Evolutionary conservation across 176 grass and related monocot genomes (phyloP).

Genomic region (Carex parvula): DNA sequence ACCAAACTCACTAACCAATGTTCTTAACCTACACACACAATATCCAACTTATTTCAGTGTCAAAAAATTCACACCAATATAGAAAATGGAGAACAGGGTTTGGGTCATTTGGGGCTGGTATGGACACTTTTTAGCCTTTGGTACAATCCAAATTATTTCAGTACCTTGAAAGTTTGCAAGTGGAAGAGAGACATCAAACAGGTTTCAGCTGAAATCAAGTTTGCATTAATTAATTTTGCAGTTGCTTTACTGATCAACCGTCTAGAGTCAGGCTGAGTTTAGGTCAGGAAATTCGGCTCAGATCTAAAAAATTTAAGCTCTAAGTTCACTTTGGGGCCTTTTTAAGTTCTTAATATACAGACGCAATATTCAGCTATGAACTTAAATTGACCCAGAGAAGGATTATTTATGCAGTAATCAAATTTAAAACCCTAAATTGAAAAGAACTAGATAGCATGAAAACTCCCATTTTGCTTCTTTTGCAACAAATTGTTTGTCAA

Average conservation of each 20-base stretch:
- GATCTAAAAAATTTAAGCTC: not conserved
- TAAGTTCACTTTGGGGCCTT: not conserved
- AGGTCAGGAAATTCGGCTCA: not conserved
- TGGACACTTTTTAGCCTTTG: too few relatives aligned
- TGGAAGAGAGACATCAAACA: not conserved
- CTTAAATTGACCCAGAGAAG: not conserved
- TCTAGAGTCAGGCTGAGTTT: not conserved
- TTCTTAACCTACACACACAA: constrained; percentile 64
- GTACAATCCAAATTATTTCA: not conserved
- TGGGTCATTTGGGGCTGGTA: not conserved
- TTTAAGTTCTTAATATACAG: not conserved
- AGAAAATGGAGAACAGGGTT: not conserved
- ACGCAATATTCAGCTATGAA: not conserved
- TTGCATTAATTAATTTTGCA: not conserved
- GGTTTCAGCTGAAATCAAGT: not conserved
- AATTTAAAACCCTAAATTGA: not conserved
- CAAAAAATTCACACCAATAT: not conserved
- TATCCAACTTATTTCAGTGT: not conserved
- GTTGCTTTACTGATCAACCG: not conserved
- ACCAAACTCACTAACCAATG: constrained; percentile 41
- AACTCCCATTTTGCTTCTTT: not conserved
- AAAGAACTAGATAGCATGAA: not conserved
- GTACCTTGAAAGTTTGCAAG: not conserved
- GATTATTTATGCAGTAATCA: not conserved
- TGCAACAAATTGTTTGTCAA: not conserved